Percentiles rank a stretch among this genome's conserved stretches.
Evolutionary conservation across 495 filamentous ascomycete species (phyloP).

Genomic region (Trichoderma parareesei): DNA sequence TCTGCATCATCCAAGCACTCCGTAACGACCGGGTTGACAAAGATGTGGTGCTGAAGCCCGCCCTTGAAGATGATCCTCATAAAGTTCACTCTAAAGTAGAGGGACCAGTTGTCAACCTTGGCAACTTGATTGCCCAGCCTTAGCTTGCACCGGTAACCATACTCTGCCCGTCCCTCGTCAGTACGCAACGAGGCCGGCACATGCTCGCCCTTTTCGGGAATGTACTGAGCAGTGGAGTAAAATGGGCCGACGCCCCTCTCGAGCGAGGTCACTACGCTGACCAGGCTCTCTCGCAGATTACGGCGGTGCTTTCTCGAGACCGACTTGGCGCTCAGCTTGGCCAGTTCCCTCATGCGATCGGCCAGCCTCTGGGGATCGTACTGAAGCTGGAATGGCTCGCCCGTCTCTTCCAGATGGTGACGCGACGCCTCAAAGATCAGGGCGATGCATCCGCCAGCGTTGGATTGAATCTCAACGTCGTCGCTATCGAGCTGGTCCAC

Average conservation of each 20-base stretch:
- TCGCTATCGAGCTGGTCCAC: constrained; percentile 80
- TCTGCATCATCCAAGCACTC: constrained; percentile 6
- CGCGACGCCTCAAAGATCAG: constrained; percentile 25
- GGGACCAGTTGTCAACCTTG: constrained; percentile 2
- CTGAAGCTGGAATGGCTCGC: constrained; percentile 37
- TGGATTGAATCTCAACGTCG: constrained; percentile 69
- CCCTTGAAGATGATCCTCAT: neutral
- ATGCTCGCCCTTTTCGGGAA: constrained; percentile 8
- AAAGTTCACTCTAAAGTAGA: neutral
- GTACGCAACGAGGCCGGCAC: neutral
- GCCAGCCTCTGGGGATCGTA: constrained; percentile 52
- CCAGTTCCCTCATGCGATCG: constrained; percentile 42
- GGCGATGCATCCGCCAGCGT: constrained; percentile 48
- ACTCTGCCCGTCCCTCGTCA: constrained; percentile 1
- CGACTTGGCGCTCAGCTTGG: constrained; percentile 54
- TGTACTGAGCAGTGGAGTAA: constrained; percentile 32
- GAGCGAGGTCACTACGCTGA: constrained; percentile 76
- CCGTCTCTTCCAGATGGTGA: constrained; percentile 55
- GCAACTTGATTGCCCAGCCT: constrained; percentile 2
- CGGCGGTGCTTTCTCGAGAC: constrained; percentile 76
- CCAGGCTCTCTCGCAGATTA: constrained; percentile 66
- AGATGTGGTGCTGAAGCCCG: constrained; percentile 2
- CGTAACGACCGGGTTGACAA: neutral
- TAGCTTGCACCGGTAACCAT: constrained; percentile 1
- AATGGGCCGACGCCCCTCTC: constrained; percentile 51